Percentiles rank a stretch among this genome's conserved stretches.
Evolutionary conservation across 2,329 filamentous ascomycete genomes (phyloP).

Genomic region (Botrytis tulipae): DNA sequence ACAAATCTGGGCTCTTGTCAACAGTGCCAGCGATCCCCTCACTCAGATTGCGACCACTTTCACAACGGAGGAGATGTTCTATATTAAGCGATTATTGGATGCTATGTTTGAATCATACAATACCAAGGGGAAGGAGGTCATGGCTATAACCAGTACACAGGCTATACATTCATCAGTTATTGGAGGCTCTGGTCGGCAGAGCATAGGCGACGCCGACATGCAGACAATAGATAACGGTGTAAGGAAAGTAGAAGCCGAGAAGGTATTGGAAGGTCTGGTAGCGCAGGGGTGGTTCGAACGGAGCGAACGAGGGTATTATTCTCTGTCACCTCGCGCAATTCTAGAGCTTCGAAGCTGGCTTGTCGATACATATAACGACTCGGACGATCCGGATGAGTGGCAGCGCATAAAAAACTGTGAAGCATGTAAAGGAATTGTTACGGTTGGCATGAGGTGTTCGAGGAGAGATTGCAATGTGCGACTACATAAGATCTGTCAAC

Average conservation of each 20-base stretch:
- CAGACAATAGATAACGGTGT: slow-evolving; percentile 54
- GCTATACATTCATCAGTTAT: slow-evolving; percentile 70
- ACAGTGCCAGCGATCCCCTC: slow-evolving; percentile 78
- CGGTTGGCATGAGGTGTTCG: slow-evolving; percentile 74
- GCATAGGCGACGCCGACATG: slow-evolving; percentile 34
- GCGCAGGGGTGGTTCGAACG: slow-evolving; percentile 83
- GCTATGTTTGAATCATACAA: slow-evolving; percentile 92
- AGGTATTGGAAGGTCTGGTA: slow-evolving; percentile 65
- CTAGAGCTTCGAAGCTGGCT: slow-evolving; percentile 86
- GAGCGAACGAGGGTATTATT: slow-evolving; percentile 70
- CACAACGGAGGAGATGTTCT: slow-evolving; percentile 80
- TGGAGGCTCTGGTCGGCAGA: slow-evolving; percentile 43
- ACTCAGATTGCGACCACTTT: slow-evolving; percentile 85
- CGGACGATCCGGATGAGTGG: slow-evolving; percentile 56
- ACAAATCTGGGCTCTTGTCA: slow-evolving; percentile 80
- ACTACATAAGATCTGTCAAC: slow-evolving; percentile 74
- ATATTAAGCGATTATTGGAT: slow-evolving; percentile 83
- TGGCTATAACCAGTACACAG: slow-evolving; percentile 78
- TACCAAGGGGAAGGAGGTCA: slow-evolving; percentile 71
- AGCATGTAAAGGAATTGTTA: slow-evolving; percentile 87
- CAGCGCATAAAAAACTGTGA: slow-evolving; percentile 82
- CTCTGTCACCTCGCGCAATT: slow-evolving; percentile 71
- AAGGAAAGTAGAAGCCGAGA: slow-evolving; percentile 75
- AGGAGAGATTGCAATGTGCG: slow-evolving; percentile 66
- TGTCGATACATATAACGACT: slow-evolving; percentile 85